phyloP scores from a whole-genome alignment of 805 yeast genomes.

The Candida ortonii region DNA sequence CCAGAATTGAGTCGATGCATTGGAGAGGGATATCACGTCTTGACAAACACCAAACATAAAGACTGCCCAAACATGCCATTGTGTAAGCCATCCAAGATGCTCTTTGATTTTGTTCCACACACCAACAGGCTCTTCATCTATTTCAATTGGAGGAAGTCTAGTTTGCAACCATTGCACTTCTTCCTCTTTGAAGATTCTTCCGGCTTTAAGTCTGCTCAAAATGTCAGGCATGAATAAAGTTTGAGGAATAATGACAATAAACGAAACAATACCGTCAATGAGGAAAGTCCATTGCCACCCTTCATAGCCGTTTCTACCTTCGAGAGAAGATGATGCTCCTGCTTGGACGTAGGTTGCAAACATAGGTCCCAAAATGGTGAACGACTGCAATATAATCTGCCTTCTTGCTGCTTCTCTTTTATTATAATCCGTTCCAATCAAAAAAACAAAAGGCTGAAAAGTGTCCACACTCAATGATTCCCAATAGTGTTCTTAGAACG shows the following conservation, averaged over 20 bases:
- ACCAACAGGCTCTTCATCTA: conserved; percentile 12
- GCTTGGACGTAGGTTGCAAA: conserved; percentile 54
- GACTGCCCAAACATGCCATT: conserved; percentile 23
- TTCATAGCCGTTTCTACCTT: conserved; percentile 26
- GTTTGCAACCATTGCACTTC: conserved; percentile 14
- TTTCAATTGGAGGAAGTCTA: conserved; percentile 12
- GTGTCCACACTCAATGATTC: conserved; percentile 63
- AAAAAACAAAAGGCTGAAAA: conserved; percentile 59
- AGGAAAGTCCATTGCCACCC: conserved; percentile 55
- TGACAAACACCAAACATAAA: conserved; percentile 19
- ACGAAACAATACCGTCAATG: conserved; percentile 39
- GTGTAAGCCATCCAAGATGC: conserved; percentile 12
- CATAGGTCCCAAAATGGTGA: conserved; percentile 56
- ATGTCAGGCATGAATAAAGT: conserved; percentile 29
- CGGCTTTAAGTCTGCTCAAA: conserved; percentile 29
- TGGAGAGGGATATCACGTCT: conserved; percentile 18
- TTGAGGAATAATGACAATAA: conserved; percentile 19
- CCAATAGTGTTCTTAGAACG: conserved; percentile 61
- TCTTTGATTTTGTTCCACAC: conserved; percentile 11
- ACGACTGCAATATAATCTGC: conserved; percentile 57
- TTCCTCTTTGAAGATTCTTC: conserved; percentile 21
- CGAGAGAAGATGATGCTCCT: conserved; percentile 30
- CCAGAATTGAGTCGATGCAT: conserved; percentile 20
- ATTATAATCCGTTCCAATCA: conserved; percentile 56
- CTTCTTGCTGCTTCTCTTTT: conserved; percentile 56